phyloP scores from a whole-genome alignment of 768 basidiomycete genomes.

The Boletus patriciae region DNA sequence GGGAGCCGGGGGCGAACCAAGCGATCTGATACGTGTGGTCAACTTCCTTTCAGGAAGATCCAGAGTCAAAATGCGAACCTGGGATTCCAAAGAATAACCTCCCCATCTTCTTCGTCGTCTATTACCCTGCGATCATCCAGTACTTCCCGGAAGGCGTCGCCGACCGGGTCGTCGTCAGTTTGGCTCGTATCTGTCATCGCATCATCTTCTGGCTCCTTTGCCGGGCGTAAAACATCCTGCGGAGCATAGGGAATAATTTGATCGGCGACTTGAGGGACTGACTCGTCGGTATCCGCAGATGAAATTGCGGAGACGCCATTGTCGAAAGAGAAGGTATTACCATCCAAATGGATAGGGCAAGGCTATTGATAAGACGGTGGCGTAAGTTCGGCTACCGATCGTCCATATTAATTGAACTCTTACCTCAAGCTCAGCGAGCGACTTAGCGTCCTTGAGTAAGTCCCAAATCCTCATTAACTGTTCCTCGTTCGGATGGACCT shows the following conservation, averaged over 20 bases:
- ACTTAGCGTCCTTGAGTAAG: slow-evolving; percentile 68
- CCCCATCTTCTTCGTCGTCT: slow-evolving; percentile 54
- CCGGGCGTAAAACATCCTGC: not conserved
- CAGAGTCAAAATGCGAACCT: slow-evolving; percentile 39
- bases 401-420: slow-evolving; percentile 20
- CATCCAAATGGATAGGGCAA: slow-evolving; percentile 28
- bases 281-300: not conserved
- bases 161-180: slow-evolving; percentile 76
- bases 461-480: slow-evolving; percentile 93
- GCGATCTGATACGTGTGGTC: slow-evolving; percentile 12
- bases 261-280: slow-evolving; percentile 10
- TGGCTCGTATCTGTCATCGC: slow-evolving; percentile 66
- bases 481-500: slow-evolving; percentile 90
- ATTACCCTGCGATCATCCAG: slow-evolving; percentile 35
- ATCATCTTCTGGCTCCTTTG: slow-evolving; percentile 49
- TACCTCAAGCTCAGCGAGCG: slow-evolving; percentile 61
- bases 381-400: slow-evolving; percentile 13
- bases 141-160: slow-evolving; percentile 59
- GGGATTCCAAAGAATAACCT: slow-evolving; percentile 78
- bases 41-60: slow-evolving; percentile 2
- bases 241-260: slow-evolving; percentile 13
- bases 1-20: slow-evolving; percentile 20
- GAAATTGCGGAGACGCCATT: slow-evolving; percentile 6
- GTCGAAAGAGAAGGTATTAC: slow-evolving; percentile 22
- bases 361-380: slow-evolving; percentile 17